These are phyloP conservation scores for Phlebiopsis flavidoalba DNA, from an alignment of 768 basidiomycete species.

Conservation along the genomic window DNA sequence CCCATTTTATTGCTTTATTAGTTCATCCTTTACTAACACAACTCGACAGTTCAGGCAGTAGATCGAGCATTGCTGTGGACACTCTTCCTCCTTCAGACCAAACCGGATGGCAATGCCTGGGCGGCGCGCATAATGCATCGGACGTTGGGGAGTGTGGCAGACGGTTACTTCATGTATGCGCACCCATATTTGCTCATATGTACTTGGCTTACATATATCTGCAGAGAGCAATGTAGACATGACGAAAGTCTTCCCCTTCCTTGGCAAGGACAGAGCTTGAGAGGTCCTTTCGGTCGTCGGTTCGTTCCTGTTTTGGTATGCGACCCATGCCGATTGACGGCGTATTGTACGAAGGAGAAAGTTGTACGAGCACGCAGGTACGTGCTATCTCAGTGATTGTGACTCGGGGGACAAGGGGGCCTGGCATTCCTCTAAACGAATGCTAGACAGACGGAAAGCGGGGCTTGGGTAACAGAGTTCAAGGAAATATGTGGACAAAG, in stretches of 20 bases:
- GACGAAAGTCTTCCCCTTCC: conserved; percentile 58
- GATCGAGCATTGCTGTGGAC: conserved; percentile 88
- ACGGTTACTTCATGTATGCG: conserved; percentile 84
- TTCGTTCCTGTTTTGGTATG: conserved; percentile 57
- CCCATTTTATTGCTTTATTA: conserved; percentile 16
- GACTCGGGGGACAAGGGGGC: no score
- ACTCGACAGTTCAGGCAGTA: conserved; percentile 67
- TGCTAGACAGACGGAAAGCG: conserved; percentile 25
- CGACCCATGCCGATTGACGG: conserved; percentile 61
- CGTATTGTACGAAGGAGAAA: conserved; percentile 63
- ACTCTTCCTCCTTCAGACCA: conserved; percentile 70
- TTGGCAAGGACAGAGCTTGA: conserved; percentile 77
- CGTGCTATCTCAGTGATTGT: conserved; percentile 13
- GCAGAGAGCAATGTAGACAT: conserved; percentile 81
- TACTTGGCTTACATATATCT: background rate
- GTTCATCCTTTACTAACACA: background rate
- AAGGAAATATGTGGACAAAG: conserved; percentile 68
- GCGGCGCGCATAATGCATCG: conserved; percentile 91
- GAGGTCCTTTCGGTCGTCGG: conserved; percentile 78
- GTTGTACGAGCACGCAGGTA: conserved; percentile 49
- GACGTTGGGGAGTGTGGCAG: conserved; percentile 78
- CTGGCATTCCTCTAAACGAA: background rate
- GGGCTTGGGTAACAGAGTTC: conserved; percentile 40
- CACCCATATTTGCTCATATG: background rate
- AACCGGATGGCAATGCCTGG: conserved; percentile 89